Conservation (phyloP, 2,329 filamentous ascomycete species). For the Fusarium xyrophilum region DNA sequence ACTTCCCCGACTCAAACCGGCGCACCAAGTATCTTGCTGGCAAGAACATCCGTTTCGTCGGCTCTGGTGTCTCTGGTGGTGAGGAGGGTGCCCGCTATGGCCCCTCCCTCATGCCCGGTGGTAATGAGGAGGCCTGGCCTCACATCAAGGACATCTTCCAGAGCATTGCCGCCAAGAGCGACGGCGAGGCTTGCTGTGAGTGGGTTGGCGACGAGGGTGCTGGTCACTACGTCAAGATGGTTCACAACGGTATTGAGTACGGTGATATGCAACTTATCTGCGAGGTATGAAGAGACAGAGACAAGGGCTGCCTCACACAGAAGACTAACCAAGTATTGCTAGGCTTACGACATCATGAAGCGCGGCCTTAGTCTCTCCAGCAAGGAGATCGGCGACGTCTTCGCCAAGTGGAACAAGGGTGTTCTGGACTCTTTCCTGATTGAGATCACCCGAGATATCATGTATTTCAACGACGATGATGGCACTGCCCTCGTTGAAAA, state of each 20-base stretch:
- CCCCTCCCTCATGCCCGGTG: slow-evolving; percentile 98
- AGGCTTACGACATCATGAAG: slow-evolving; percentile 99
- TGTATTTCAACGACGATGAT: slow-evolving; percentile 98
- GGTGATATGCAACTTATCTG: slow-evolving; percentile 99
- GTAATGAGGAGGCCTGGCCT: slow-evolving; percentile 97
- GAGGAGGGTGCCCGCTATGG: slow-evolving; percentile 99
- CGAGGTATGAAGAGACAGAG: slow-evolving; percentile 69
- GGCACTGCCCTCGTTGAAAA: slow-evolving; percentile 93
- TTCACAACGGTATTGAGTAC: slow-evolving; percentile 99
- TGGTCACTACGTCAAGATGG: slow-evolving; percentile 99
- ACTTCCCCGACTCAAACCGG: slow-evolving; percentile 99
- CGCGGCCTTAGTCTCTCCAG: slow-evolving; percentile 85
- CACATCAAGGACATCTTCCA: slow-evolving; percentile 99
- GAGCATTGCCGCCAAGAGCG: slow-evolving; percentile 95
- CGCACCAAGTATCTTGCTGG: slow-evolving; percentile 83
- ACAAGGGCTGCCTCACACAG: background rate
- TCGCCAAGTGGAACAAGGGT: slow-evolving; percentile 97
- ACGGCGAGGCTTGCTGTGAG: slow-evolving; percentile 96
- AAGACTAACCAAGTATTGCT: slow-evolving; percentile 30
- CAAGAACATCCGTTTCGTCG: slow-evolving; percentile 96
- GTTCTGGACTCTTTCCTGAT: slow-evolving; percentile 99
- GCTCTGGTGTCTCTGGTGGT: slow-evolving; percentile 96
- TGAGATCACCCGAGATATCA: slow-evolving; percentile 97
- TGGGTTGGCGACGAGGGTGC: slow-evolving; percentile 99
- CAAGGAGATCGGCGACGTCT: slow-evolving; percentile 96